Base-by-base conservation (phyloP, 768 basidiomycete species). In the Termitomyces sp. region DNA sequence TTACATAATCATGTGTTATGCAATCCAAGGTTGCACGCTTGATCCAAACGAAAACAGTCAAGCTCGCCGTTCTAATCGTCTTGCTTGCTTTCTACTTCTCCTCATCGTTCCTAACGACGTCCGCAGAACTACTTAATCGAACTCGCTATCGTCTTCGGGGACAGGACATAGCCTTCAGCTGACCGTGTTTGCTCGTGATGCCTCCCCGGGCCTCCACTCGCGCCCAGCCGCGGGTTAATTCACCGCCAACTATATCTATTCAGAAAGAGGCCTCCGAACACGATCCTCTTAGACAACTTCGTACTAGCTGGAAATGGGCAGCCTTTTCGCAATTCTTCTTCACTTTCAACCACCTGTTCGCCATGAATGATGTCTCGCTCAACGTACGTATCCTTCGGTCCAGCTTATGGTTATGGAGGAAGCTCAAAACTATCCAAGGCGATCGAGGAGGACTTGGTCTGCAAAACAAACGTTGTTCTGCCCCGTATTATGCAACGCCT, bases 241-340 rank as follows among this genome's bases (percentile, higher is more conserved):
- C 70, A 60, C 67, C 77, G 48, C 68, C 70, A 51, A 56, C 60
- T 53, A 61, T 69, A 55, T 62, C 72, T 63, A 64, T 58, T 59
- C 70, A 50, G 61, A 68, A 60, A 58, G 66, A 68, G 60, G 66
- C 56, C 55, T 70, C 61, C 38, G 50, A 57, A 26, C 40, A 69
- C 46, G 70, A 77, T 46, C 76, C 84, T 66, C 70, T 88, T 55
- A 61, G 69, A 48, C 68, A 75, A 32, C 86, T 97, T 54, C 81
- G 94, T 57, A 85, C 77, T 59, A 84, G 93, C 63, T 95, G 92
- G 92, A 87, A 90, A 79, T 96, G 93, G 93, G 94, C 94, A 5
- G 89, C 88, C 28, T 89, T 95, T 72, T 83, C 83, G 72, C 93
- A 95, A 71, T 95, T 96, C 80, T 88, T 92, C 74, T 88, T 82